These are phyloP conservation scores for Fusarium tupiense DNA, from an alignment of 2,329 filamentous ascomycete species.

Conservation along the genomic window DNA sequence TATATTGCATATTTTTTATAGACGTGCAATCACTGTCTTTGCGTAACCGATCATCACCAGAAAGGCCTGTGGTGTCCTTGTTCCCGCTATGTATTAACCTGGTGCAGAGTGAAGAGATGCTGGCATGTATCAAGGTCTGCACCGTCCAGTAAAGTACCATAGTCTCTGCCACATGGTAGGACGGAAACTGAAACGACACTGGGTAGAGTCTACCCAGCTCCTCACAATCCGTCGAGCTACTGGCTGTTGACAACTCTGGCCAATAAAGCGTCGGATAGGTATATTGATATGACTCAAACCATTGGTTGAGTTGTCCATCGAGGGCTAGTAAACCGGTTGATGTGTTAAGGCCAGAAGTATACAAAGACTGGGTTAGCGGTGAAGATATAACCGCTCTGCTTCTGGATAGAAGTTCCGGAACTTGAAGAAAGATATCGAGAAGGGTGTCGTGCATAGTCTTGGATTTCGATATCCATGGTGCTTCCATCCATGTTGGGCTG, in stretches of 20 bases:
- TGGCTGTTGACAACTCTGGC: neutral
- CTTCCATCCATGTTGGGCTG: neutral
- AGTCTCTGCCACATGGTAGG: neutral
- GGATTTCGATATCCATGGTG: neutral
- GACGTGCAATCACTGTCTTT: rapidly evolving
- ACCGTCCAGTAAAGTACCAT: neutral
- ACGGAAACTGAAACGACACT: neutral
- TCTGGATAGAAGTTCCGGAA: rapidly evolving
- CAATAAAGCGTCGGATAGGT: neutral
- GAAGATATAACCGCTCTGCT: rapidly evolving
- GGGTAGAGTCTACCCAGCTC: neutral
- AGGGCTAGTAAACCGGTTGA: rapidly evolving
- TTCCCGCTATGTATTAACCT: rapidly evolving
- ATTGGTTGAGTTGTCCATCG: rapidly evolving
- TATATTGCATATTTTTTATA: neutral
- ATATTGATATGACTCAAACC: neutral
- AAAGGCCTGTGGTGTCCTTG: rapidly evolving
- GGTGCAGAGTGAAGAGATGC: rapidly evolving
- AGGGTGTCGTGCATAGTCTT: neutral
- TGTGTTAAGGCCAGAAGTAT: rapidly evolving
- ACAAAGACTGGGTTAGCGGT: rapidly evolving
- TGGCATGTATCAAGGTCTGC: neutral
- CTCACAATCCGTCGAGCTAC: neutral
- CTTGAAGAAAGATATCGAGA: neutral
- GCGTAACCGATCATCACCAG: too few species aligned